phyloP scores from a whole-genome alignment of 2,329 filamentous ascomycete species.

The Monilinia vaccinii-corymbosi region DNA sequence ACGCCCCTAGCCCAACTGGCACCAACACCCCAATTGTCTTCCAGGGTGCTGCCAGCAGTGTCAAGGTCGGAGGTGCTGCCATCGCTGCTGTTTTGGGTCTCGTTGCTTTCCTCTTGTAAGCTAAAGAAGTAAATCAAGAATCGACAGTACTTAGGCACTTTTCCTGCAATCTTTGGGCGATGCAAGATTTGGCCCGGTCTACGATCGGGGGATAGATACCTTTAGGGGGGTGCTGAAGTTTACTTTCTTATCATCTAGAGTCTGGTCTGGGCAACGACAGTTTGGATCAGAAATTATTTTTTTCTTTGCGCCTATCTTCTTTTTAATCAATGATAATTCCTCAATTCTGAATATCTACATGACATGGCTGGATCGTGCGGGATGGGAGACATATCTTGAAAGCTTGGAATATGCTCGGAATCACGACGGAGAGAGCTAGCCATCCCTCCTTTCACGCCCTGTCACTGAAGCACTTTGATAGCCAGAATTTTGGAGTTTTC shows the following conservation, averaged over 20 bases:
- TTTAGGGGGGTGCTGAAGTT: constrained; percentile 12
- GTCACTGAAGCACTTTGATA: background rate
- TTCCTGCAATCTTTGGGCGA: constrained; percentile 13
- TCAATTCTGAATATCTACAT: background rate
- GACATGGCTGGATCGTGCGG: background rate
- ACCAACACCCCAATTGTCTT: constrained; percentile 12
- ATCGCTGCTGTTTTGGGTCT: constrained; percentile 17
- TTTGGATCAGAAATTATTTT: constrained; percentile 1
- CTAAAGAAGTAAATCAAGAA: constrained; percentile 9
- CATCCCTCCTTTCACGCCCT: constrained; percentile 4
- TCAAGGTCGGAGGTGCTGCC: constrained; percentile 13
- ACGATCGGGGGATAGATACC: constrained; percentile 18
- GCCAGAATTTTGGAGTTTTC: constrained; percentile 1
- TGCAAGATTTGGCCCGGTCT: constrained; percentile 22
- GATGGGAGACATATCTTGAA: background rate
- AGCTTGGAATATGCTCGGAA: background rate
- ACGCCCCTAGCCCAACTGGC: background rate
- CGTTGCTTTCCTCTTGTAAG: constrained; percentile 28
- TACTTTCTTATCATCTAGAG: constrained; percentile 10
- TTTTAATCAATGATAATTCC: background rate
- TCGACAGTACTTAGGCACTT: constrained; percentile 17
- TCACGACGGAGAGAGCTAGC: background rate
- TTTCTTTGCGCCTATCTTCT: background rate
- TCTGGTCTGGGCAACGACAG: constrained; percentile 3
- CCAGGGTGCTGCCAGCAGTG: constrained; percentile 1